A percentile compares a stretch with the other conserved stretches of the same genome.
These are phyloP conservation scores for Tetrahymena thermophila DNA, from an alignment of 73 alveolate species.

Conservation along the genomic window DNA sequence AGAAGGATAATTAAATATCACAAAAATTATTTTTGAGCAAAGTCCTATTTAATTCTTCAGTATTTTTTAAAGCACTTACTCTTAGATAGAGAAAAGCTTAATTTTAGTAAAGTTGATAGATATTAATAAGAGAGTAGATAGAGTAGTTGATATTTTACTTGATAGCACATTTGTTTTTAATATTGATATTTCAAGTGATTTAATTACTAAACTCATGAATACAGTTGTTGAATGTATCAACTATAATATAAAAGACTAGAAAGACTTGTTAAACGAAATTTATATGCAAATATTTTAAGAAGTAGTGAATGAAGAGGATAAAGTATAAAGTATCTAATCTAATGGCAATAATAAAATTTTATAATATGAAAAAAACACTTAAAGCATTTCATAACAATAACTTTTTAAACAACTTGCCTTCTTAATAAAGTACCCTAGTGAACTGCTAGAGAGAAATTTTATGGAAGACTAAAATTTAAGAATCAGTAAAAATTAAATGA, in stretches of 20 bases:
- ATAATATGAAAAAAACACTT: neutral
- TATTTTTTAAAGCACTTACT: neutral
- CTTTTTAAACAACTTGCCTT: neutral
- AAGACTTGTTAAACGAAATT: neutral
- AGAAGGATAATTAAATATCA: neutral
- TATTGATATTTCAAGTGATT: neutral
- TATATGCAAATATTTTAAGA: neutral
- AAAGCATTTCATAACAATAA: neutral
- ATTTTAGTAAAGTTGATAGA: neutral
- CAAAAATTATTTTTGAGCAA: neutral
- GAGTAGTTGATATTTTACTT: neutral
- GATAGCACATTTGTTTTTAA: neutral
- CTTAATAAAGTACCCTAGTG: neutral
- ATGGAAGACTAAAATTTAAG: neutral
- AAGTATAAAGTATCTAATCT: neutral
- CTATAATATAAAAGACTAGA: neutral
- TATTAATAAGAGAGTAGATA: neutral
- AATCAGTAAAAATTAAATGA: neutral
- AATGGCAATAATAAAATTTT: neutral
- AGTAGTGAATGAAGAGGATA: neutral
- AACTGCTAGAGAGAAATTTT: neutral
- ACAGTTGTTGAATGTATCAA: neutral
- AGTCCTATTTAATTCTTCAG: neutral
- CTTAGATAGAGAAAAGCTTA: neutral
- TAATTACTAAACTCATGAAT: neutral